Base-by-base conservation (phyloP, 768 basidiomycete species). In the Phylloporus sp. region DNA sequence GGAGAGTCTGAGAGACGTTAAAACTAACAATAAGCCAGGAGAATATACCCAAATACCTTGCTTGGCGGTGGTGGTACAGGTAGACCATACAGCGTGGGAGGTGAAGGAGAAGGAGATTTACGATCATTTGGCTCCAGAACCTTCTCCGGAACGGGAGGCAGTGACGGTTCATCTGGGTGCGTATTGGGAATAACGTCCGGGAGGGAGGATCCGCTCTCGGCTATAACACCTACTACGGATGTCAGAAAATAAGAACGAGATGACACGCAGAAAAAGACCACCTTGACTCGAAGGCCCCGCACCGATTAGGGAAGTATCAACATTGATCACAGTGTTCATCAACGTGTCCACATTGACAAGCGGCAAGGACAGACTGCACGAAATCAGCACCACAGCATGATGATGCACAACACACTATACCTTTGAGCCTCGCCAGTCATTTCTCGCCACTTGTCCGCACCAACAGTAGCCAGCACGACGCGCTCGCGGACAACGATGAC, bases 141-240 rank as follows among this genome's bases (percentile, higher is more conserved):
- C 53, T 47, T 43, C 24, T 48, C 41, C 26, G 38, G 44, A 9
- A 34, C 28, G 13, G 45, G 42, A 29, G 71, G 63, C 8, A 72
- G 48, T 5, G 77, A 74, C 0, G 75, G 73, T 50, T 83, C 81
- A 17, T 74, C 70, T 3, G 73, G 68, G 50, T 72, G 70, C 0
- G 79, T 75, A 48, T 81, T 82, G 5, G 76, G 76, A 10, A 81
- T 65, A 29, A 71, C 66, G 36, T 76, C 71, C 1, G 79, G 79
- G 0, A 78, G 64, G 9, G 72, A 60, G 4, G 76, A 74, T 15
- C 54, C 54, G 37, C 49, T 46, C 24, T 50, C 54, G 20, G 39
- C 28, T 18, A n/a, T 14, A 20, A 24, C 27, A 40, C 42, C 54
- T 56, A 28, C 18, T 18, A 20, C 9, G 5, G 13, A 23, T 9